Percentiles rank a stretch among this genome's conserved stretches.
These are phyloP conservation scores for Cynara cardunculus DNA, from an alignment of 129 eudicot species.

Conservation along the genomic window DNA sequence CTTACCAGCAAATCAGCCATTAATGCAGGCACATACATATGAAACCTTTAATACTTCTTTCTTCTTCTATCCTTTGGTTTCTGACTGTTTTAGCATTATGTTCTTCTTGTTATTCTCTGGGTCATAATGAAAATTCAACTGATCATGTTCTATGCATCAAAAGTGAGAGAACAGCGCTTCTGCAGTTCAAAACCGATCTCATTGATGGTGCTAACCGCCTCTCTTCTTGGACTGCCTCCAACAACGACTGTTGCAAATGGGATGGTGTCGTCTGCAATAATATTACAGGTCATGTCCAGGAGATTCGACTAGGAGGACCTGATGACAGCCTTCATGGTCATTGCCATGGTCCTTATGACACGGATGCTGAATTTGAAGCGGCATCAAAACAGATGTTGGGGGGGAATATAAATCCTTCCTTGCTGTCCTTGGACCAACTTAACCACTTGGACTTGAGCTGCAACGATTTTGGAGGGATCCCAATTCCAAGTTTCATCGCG, in stretches of 20 bases:
- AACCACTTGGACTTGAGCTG: slow-evolving; percentile 29
- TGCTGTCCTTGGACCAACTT: slow-evolving; percentile 26
- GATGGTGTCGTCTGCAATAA: slow-evolving; percentile 13
- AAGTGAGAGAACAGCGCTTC: slow-evolving; percentile 14
- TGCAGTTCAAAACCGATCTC: not conserved
- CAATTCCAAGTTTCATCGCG: slow-evolving; percentile 16
- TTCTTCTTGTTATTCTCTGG: not conserved
- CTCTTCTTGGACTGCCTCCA: slow-evolving; percentile 17
- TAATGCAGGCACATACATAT: not conserved
- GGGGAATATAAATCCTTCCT: slow-evolving; percentile 26
- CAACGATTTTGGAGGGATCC: slow-evolving; percentile 19
- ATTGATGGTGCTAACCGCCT: not conserved
- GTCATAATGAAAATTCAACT: not conserved
- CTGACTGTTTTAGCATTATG: not conserved
- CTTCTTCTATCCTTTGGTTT: not conserved
- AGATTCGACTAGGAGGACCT: slow-evolving; percentile 20
- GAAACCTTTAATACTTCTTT: not conserved
- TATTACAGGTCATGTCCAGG: slow-evolving; percentile 16
- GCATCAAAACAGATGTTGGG: not conserved
- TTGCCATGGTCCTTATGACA: not conserved
- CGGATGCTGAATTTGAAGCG: not conserved
- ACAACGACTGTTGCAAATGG: slow-evolving; percentile 21
- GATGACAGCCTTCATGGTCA: not conserved
- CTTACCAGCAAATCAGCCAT: not conserved
- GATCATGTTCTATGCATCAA: slow-evolving; percentile 3